Base-by-base conservation (phyloP, 176 grass and related monocot genomes). In the Carex parvula region DNA sequence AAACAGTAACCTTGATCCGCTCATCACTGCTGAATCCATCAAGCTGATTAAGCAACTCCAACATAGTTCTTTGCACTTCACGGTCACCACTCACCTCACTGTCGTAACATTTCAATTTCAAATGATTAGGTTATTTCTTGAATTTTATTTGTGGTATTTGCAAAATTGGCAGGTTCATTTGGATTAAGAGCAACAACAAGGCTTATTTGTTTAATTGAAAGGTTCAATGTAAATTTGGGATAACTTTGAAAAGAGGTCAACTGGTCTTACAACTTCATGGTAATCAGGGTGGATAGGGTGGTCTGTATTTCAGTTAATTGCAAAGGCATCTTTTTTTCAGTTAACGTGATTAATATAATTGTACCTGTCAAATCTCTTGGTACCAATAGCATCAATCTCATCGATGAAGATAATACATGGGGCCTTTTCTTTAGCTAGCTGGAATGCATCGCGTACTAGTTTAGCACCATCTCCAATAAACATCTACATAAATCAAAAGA, bases 1-100 rank as follows among this genome's bases (percentile, higher is more conserved):
- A 30, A 70, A 80, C 18, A 5, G 56, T 3, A 30, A 89, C 88
- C 88, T 90, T 90, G 78, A 90, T 90, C 1, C 81, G 63, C 22
- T 90, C 88, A 84, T 87, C 88, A 29, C 85, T 87, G 54, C 85
- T 87, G 70, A 90, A 90, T 5, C 88, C 88, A 84, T 90, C 88
- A 64, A 90, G 88, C 57, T 90, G 88, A 81, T 90, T 87, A 61
- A 90, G 81, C 72, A 90, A 90, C 79, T 90, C 88, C 62, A 90
- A 32, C 81, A 84, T 87, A 57, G 85, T 87, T 59, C 81, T 76
- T 82, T 90, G 85, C 72, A 90, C 88, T 64, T 87, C 85, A 37
- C 88, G 86, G 42, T 90, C 85, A 72, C 85, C 88, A 77, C 85
- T 87, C 63, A 87, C 81, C 83, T 90, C 88, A 90, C 88, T 90